Evolutionary conservation across 2,329 filamentous ascomycete genomes (phyloP), one percentile per base, ranked within the genome.

Genomic region (Aspergillus sp.): DNA sequence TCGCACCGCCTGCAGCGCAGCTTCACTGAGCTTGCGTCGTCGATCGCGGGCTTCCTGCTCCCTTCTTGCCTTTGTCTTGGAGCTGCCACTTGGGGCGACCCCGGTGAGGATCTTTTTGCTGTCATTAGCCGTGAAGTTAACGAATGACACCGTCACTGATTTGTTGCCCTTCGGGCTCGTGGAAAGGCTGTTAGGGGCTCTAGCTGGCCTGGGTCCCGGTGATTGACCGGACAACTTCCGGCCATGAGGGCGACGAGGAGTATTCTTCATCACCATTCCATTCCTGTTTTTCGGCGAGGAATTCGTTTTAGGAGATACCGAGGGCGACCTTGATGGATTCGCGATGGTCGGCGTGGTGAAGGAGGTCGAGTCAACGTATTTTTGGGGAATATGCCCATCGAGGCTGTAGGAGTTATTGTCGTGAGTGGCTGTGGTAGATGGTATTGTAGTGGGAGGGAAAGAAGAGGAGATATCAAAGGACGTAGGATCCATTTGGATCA

Each of bases 31-130:
- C 62, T 76, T 75, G 57, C 75, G 78, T 66, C 90, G 81, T 75
- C 88, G 87, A 69, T 97, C 93, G 53, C 84, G 81, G 2, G 91
- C 91, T 77, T 97, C 93, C 73, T 91, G 89, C 74, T 98, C 93
- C 51, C 95, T 80, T 55, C 92, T 80, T n/a, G 91, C 91, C 73
- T 97, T 97, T 8, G 95, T 98, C 83, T 98, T 98, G 64, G 86
- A 90, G 65, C 88, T 92, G 9, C 95, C 95, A 63, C 89, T 93
- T 1, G 93, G 93, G 46, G 95, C 95, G 12, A 99, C 95, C 5
- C 93, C 93, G 7, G 86, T 91, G 74, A 99, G 85, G 44, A 99
- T 87, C 70, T 89, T 85, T 13, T 83, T 79, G 67, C 87, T 88
- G 73, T 99, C 93, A 50, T 83, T 80, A 0, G 91, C 88, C 1